Base-by-base conservation (phyloP, 2,329 filamentous ascomycete species). In the Alternaria atra region DNA sequence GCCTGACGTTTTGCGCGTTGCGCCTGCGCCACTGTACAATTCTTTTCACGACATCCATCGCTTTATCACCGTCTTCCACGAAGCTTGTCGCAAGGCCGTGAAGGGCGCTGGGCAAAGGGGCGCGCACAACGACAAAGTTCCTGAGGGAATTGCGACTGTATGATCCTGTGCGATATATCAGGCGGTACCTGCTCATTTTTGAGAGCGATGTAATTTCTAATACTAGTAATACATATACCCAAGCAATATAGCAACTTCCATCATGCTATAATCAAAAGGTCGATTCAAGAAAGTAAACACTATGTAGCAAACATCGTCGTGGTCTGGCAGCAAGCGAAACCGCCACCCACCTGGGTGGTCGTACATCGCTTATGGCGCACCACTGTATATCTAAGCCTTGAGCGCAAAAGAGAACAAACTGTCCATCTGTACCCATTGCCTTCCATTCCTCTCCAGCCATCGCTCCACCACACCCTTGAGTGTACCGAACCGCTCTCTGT, bases 361-460 rank as follows among this genome's bases (percentile, higher is more conserved):
- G 17, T 29, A 20, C 4, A 52, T 52, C 23, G 27, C 55, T 23
- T 47, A 34, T 29, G 12, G 43, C 44, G 23, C 32, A 20, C 30
- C 29, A 12, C 15, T 20, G 40, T 13, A 23, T 54, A 59, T 54
- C 55, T 58, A 58, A 13, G 53, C 55, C 64, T 75, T 79, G 60
- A 81, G 73, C 61, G 83, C 84, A 80, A 87, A 85, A 65, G 87
- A 86, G 84, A 97, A 97, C 65, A 97, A 80, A 67, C 84, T 89
- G 79, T 95, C 93, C 94, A 97, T 97, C 68, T 92, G 91, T 53
- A 97, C 94, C 92, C 93, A 97, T 79, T 93, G 91, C 70, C 92
- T 84, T 27, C 94, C 94, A 79, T 93, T 97, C 82, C 94, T 95
- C 73, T 93, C 92, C 70, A 97, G 80, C 80, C 97, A 96, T 73